These are phyloP conservation scores for Solanum microdontum DNA, from an alignment of 257 asterid species.

Conservation along the genomic window DNA sequence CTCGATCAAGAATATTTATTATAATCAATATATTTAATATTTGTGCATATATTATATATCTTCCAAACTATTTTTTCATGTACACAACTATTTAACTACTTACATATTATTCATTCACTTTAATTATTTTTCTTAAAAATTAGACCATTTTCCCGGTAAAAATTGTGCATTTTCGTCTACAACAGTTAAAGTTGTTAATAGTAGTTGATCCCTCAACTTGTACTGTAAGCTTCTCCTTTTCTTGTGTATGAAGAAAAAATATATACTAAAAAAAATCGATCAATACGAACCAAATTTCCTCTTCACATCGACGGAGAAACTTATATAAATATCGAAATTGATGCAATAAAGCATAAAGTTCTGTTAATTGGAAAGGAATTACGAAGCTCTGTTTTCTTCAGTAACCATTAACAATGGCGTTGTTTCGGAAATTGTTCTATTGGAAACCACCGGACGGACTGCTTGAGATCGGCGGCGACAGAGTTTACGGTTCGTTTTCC, in stretches of 20 bases:
- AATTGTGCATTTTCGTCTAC: not conserved
- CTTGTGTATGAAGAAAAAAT: not conserved
- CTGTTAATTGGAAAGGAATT: not conserved
- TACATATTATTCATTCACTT: no score
- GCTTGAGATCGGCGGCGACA: conserved; percentile 43
- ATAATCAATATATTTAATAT: no score
- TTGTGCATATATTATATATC: no score
- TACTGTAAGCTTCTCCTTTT: not conserved
- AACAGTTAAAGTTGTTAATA: not conserved
- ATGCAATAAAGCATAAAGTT: not conserved
- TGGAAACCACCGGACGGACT: conserved; percentile 54
- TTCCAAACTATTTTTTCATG: no score
- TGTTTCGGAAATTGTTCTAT: conserved; percentile 33
- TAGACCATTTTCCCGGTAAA: not conserved
- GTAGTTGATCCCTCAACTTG: not conserved
- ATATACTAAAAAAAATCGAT: not conserved
- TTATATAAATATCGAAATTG: not conserved
- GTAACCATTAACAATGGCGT: conserved; percentile 20
- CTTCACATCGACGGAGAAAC: not conserved
- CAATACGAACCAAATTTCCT: not conserved
- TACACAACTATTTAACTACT: no score
- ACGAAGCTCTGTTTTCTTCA: not conserved
- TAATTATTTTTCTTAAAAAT: not conserved
- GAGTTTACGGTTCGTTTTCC: conserved; percentile 6
- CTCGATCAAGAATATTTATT: no score